Evolutionary conservation across 164 flowering plant species (phyloP).

Genomic region (Dillenia suffruticosa): DNA sequence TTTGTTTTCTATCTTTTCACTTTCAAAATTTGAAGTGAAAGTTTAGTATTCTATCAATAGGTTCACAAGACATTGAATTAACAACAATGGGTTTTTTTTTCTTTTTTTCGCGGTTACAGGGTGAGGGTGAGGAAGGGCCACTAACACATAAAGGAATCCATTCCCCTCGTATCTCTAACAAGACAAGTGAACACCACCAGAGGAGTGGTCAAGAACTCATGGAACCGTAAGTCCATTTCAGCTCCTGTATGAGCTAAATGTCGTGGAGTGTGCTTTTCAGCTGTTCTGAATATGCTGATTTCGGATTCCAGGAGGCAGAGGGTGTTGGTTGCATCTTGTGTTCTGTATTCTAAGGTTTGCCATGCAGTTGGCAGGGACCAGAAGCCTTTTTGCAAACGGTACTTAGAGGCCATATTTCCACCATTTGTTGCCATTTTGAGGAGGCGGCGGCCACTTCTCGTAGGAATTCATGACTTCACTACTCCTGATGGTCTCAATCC

Average conservation of each 20-base stretch:
- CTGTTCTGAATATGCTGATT: slow-evolving; percentile 91
- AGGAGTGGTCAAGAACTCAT: too few species aligned
- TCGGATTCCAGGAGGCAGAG: slow-evolving; percentile 97
- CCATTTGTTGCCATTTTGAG: slow-evolving; percentile 93
- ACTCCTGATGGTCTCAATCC: slow-evolving; percentile 92
- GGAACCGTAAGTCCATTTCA: too few species aligned
- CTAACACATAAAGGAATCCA: too few species aligned
- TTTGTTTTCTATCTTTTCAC: too few species aligned
- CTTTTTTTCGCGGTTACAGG: too few species aligned
- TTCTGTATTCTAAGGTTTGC: slow-evolving; percentile 97
- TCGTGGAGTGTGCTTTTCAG: slow-evolving; percentile 89
- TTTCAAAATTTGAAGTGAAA: too few species aligned
- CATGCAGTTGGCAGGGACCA: slow-evolving; percentile 85
- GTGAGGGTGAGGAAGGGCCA: too few species aligned
- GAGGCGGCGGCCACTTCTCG: slow-evolving; percentile 97
- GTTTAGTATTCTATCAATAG: too few species aligned
- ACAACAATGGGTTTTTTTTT: too few species aligned
- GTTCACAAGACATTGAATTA: too few species aligned
- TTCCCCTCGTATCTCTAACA: too few species aligned
- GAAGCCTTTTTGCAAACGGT: slow-evolving; percentile 80
- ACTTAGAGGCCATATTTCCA: slow-evolving; percentile 87
- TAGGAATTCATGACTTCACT: slow-evolving; percentile 93
- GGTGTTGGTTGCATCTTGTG: slow-evolving; percentile 93
- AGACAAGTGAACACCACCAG: too few species aligned
- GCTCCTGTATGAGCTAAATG: neutral